Evolutionary conservation across 116 monocot species (phyloP), one percentile per base, ranked within the genome.

Genomic region (Trichopus zeylanicus): DNA sequence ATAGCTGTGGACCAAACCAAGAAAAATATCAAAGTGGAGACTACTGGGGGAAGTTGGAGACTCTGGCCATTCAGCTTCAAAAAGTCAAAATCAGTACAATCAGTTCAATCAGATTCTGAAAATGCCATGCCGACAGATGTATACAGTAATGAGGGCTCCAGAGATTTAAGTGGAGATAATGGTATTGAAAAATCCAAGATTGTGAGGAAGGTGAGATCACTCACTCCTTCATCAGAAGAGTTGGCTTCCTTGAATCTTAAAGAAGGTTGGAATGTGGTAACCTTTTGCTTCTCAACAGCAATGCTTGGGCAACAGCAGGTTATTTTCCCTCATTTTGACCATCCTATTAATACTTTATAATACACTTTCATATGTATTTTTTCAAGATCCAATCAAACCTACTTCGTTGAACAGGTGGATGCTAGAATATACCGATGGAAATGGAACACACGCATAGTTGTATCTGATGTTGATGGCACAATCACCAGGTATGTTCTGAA

Each of bases 381-480:
- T 26, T 56, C 15, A 20, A 31, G 22, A 8, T 49, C 22, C 22
- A 25, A 19, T 56, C 15, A 20, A 31, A 49, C 7, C 3, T 8
- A 49, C 1, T 1, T 1, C 4, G 22, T 22, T 49, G 23, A 56
- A 62, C 78, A 95, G 95, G 95, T 95, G 22, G 87, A 90, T 90
- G 90, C 87, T 37, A 73, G 81, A 55, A 82, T 95, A 49, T 95
- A 81, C 68, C 59, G 87, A 25, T 95, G 90, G 95, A 95, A 83
- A 64, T 87, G 86, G 87, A 87, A 95, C 59, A 70, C 87, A 34
- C 83, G 72, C 26, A 86, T 95, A 66, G 95, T 90, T 48, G 78
- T 95, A 53, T 95, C 95, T 39, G 95, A 95, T 82, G 95, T 95
- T 38, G 95, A 95, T 77, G 95, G 95, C 63, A 95, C 95, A 53